Evolutionary conservation across 1,284 basidiomycete species (phyloP), one percentile per base, ranked within the genome.

Genomic region (Cutaneotrichosporon cyanovorans): DNA sequence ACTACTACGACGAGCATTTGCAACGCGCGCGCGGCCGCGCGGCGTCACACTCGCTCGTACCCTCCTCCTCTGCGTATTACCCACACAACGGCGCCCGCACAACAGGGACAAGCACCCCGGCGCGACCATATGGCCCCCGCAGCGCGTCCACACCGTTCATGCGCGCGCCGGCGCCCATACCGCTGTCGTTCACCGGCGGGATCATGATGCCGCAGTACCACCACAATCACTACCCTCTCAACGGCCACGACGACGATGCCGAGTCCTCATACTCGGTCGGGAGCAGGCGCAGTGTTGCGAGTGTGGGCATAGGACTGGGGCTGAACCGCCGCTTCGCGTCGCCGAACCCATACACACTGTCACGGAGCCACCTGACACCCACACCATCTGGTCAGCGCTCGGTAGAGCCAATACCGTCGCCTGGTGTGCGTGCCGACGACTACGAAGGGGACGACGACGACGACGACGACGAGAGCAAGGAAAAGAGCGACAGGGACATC

Each of bases 381-480:
- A 28, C 25, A 28, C 14, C 14, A 7, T 10, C 9, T 15, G 32
- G 32, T 10, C 32, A 34, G 32, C 32, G 32, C 4, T 21, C 41
- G 3, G 33, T 36, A 2, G 38, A 49, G 4, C 12, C 48, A 2
- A 36, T 48, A 5, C 48, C 59, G 6, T 58, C 62, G 5, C 58
- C 58, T 15, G 25, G 25, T 7, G 63, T 60, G 2, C 63, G 61
- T 9, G 60, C 65, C 15, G 59, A 55, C n/a, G 25, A 45, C 2
- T 50, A 58, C 19, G 33, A 57, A 1, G 46, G 48, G 20, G 44
- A 45, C 36, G 8, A 7, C 7, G 12, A 28, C 25, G 25, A 7
- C 12, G 25, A n/a, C n/a, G n/a, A n/a, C n/a, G n/a, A n/a, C n/a
- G n/a, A n/a, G n/a, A n/a, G n/a, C n/a, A n/a, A n/a, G n/a, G n/a